phyloP scores from a whole-genome alignment of 2,329 filamentous ascomycete species.

The Neofusicoccum parvum region DNA sequence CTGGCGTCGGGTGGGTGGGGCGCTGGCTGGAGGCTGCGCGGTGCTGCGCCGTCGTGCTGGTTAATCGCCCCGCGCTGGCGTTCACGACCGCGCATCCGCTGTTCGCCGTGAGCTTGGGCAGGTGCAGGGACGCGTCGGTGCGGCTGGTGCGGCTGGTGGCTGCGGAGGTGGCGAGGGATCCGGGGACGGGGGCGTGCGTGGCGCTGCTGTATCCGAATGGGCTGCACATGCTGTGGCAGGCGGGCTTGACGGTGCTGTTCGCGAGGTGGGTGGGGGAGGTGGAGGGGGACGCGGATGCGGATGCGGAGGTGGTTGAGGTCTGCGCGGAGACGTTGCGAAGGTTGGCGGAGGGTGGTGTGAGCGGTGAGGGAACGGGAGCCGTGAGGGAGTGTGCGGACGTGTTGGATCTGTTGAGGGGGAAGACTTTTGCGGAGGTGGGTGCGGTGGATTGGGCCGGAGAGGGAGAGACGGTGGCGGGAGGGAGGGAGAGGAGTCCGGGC shows the following conservation, averaged over 20 bases:
- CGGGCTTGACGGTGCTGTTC: background rate
- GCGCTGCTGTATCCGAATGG: background rate
- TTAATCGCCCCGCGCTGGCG: background rate
- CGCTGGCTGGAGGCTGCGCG: background rate
- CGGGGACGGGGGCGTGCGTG: background rate
- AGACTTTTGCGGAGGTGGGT: background rate
- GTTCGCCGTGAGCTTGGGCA: background rate
- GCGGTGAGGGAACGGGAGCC: background rate
- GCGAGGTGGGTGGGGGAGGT: background rate
- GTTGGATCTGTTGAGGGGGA: background rate
- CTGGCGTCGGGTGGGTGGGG: no score
- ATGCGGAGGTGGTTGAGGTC: background rate
- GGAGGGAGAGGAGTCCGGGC: background rate
- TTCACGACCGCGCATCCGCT: background rate
- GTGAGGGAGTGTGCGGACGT: slow-evolving; percentile 1
- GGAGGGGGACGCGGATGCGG: background rate
- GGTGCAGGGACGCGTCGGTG: background rate
- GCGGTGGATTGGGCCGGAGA: no score
- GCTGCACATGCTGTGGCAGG: slow-evolving; percentile 1
- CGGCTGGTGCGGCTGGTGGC: background rate
- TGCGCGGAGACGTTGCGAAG: background rate
- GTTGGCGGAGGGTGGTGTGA: background rate
- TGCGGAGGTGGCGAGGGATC: background rate
- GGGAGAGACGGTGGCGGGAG: background rate
- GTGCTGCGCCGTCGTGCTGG: background rate